Conservation (phyloP, 2,329 filamentous ascomycete species). For the Daldinia sp. region DNA sequence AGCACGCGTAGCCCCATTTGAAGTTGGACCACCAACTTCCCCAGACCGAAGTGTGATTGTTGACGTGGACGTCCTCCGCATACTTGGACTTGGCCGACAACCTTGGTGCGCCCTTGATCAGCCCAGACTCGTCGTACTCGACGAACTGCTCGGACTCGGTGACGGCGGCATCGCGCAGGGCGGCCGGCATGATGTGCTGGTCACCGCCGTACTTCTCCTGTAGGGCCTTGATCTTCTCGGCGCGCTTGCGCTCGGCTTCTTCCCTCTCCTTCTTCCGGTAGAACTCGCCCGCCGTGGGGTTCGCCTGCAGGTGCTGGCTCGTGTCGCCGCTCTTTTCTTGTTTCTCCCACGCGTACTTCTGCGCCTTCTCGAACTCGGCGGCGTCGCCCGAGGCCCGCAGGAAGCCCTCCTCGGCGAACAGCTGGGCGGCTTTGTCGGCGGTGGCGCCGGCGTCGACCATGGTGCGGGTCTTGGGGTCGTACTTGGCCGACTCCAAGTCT, state of each 20-base stretch:
- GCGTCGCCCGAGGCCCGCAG: slow-evolving; percentile 90
- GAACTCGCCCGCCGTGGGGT: slow-evolving; percentile 92
- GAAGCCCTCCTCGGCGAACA: slow-evolving; percentile 95
- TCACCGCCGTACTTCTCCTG: slow-evolving; percentile 85
- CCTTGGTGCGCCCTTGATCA: slow-evolving; percentile 88
- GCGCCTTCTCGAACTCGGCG: slow-evolving; percentile 89
- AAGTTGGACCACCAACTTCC: slow-evolving; percentile 98
- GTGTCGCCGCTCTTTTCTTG: slow-evolving; percentile 86
- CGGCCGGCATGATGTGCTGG: slow-evolving; percentile 68
- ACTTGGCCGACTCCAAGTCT: slow-evolving; percentile 95
- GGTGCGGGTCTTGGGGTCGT: slow-evolving; percentile 94
- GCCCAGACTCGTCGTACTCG: slow-evolving; percentile 92
- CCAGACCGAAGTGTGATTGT: slow-evolving; percentile 94
- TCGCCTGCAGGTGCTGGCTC: slow-evolving; percentile 90
- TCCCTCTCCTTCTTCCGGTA: slow-evolving; percentile 82
- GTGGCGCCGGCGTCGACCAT: slow-evolving; percentile 89
- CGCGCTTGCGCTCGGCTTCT: slow-evolving; percentile 76
- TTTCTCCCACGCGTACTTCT: slow-evolving; percentile 93
- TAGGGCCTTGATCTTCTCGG: slow-evolving; percentile 76
- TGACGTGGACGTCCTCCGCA: slow-evolving; percentile 84
- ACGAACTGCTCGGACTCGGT: slow-evolving; percentile 88
- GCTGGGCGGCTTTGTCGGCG: slow-evolving; percentile 80
- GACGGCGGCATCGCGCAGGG: slow-evolving; percentile 75
- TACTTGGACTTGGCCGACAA: slow-evolving; percentile 89
- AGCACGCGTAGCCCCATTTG: slow-evolving; percentile 96